Percentiles rank a stretch among this genome's conserved stretches.
Evolutionary conservation across 176 grass and related monocot species (phyloP).

Genomic region (Triticum turgidum): DNA sequence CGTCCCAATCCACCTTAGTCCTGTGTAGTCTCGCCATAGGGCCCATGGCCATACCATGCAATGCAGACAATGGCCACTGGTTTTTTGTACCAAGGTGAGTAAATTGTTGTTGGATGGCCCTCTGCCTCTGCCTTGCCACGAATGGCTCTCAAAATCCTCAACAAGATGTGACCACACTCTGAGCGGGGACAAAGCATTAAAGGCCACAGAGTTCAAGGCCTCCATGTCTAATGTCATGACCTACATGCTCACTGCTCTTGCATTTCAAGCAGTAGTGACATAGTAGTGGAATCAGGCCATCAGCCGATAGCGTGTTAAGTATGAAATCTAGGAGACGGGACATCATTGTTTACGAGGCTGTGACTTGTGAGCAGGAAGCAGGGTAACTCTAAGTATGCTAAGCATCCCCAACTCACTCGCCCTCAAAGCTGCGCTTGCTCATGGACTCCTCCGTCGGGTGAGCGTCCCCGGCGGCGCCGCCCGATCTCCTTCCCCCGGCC

Average conservation of each 20-base stretch:
- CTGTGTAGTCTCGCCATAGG: conserved; percentile 27
- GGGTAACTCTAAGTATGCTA: neutral
- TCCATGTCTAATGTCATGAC: conserved; percentile 45
- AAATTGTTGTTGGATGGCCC: conserved; percentile 39
- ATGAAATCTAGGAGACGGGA: neutral
- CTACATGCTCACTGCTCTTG: conserved; percentile 31
- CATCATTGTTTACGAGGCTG: neutral
- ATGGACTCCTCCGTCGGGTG: too few species aligned
- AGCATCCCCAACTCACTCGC: too few species aligned
- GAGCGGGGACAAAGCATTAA: conserved; percentile 64
- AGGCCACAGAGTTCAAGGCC: conserved; percentile 55
- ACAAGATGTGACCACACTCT: conserved; percentile 67
- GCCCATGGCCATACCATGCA: conserved; percentile 33
- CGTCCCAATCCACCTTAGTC: conserved; percentile 11
- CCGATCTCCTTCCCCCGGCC: too few species aligned
- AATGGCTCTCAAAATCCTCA: conserved; percentile 64
- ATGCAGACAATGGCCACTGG: conserved; percentile 28
- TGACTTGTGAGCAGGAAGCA: neutral
- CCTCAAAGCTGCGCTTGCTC: too few species aligned
- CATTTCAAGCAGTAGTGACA: conserved; percentile 4
- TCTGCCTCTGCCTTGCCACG: conserved; percentile 43
- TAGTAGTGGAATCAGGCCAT: neutral
- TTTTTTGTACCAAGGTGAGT: conserved; percentile 36
- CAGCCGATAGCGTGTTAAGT: neutral
- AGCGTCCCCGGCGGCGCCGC: too few species aligned